These are phyloP conservation scores for Pleurotus sapidus DNA, from an alignment of 768 basidiomycete species.

Conservation along the genomic window DNA sequence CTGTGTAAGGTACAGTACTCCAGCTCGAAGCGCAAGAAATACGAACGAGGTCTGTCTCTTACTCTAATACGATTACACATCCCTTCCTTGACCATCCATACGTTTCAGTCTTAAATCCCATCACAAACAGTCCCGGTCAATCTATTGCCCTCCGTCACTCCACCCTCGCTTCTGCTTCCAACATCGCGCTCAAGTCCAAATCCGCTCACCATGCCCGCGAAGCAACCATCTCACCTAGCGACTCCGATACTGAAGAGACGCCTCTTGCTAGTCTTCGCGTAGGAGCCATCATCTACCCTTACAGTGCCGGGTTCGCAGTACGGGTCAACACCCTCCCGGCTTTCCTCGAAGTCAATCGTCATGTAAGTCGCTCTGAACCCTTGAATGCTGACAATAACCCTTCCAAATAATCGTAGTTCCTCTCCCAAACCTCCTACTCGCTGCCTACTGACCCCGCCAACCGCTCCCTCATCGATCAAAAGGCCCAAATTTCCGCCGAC, in stretches of 20 bases:
- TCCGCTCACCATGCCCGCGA: not conserved
- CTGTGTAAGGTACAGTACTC: constrained; percentile 85
- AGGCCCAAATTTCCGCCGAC: constrained; percentile 81
- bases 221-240: constrained; percentile 7
- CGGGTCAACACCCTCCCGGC: constrained; percentile 75
- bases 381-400: not conserved
- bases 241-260: constrained; percentile 30
- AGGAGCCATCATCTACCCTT: constrained; percentile 58
- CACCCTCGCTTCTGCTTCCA: constrained; percentile 34
- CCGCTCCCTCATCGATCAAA: constrained; percentile 70
- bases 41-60: constrained; percentile 44
- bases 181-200: constrained; percentile 34
- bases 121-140: constrained; percentile 43
- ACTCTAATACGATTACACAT: not conserved
- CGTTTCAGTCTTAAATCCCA: constrained; percentile 42
- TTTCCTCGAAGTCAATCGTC: constrained; percentile 79
- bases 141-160: constrained; percentile 58
- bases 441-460: constrained; percentile 61
- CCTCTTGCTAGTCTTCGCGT: constrained; percentile 53
- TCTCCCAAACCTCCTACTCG: constrained; percentile 47
- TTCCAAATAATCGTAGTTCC: constrained; percentile 35
- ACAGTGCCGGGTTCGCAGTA: constrained; percentile 52
- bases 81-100: not conserved
- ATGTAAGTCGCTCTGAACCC: constrained; percentile 40
- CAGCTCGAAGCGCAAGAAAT: constrained; percentile 54